phyloP scores from a whole-genome alignment of 2,329 filamentous ascomycete genomes.

The Monilinia vaccinii-corymbosi region DNA sequence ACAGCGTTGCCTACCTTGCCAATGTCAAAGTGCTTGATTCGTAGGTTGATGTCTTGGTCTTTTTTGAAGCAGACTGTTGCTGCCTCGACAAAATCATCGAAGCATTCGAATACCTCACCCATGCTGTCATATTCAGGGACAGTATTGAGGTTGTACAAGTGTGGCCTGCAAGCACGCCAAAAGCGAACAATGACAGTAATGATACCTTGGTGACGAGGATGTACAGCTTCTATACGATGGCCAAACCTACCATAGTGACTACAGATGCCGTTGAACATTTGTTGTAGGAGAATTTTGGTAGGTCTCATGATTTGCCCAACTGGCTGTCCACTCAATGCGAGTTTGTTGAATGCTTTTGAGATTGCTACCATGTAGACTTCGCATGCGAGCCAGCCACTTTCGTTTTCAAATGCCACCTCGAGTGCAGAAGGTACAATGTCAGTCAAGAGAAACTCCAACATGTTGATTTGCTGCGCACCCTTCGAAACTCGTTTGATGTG shows the following conservation, averaged over 20 bases:
- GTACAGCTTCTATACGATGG: conserved; percentile 7
- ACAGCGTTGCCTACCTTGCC: conserved; percentile 5
- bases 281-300: conserved; percentile 19
- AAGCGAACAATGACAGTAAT: conserved; percentile 18
- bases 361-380: conserved; percentile 21
- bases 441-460: conserved; percentile 22
- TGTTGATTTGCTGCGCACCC: conserved; percentile 18
- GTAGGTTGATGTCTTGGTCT: neutral
- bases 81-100: conserved; percentile 1
- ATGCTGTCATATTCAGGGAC: neutral
- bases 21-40: neutral
- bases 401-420: conserved; percentile 18
- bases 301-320: conserved; percentile 8
- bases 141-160: neutral
- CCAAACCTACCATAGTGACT: neutral
- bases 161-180: conserved; percentile 19
- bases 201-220: conserved; percentile 16
- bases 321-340: conserved; percentile 9
- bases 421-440: conserved; percentile 24
- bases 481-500: conserved; percentile 17
- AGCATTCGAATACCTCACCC: neutral
- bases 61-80: neutral
- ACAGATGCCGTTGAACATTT: conserved; percentile 18
- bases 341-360: conserved; percentile 5
- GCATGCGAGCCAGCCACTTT: conserved; percentile 20